A percentile compares a stretch with the other conserved stretches of the same genome.
Conservation (phyloP, 805 yeast species). For the Saturnispora sanitii region DNA sequence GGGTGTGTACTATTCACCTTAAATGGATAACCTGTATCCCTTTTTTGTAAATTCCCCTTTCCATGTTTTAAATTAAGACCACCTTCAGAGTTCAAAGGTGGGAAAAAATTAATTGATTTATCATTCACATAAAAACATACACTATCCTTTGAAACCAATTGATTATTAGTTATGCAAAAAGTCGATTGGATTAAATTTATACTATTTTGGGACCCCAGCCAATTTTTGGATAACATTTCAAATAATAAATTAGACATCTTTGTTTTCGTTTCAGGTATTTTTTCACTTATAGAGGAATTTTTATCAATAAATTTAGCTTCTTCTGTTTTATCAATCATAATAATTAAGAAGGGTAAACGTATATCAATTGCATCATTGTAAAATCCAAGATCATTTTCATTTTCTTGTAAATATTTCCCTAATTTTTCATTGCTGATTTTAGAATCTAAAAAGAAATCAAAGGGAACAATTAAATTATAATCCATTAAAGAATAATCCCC, state of each 20-base stretch:
- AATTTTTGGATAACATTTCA: constrained; percentile 32
- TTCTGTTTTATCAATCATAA: too few relatives aligned
- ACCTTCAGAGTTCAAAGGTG: constrained; percentile 16
- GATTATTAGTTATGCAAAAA: constrained; percentile 32
- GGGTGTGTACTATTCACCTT: constrained; percentile 10
- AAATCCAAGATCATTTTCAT: too few relatives aligned
- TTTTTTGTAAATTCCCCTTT: not conserved
- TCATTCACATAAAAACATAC: constrained; percentile 31
- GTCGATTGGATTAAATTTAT: constrained; percentile 31
- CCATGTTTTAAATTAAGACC: constrained; percentile 10
- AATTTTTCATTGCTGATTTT: constrained; percentile 6
- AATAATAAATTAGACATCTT: constrained; percentile 24
- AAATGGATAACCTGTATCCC: not conserved
- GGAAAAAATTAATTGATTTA: constrained; percentile 23
- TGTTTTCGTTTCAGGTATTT: not conserved
- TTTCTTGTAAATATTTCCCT: too few relatives aligned
- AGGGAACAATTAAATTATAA: constrained; percentile 32
- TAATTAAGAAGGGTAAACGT: too few relatives aligned
- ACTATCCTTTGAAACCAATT: constrained; percentile 12
- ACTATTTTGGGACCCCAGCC: constrained; percentile 29
- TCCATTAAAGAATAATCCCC: constrained; percentile 28
- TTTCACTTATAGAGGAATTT: too few relatives aligned
- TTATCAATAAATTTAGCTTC: too few relatives aligned
- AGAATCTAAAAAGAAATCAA: constrained; percentile 15
- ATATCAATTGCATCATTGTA: too few relatives aligned